Evolutionary conservation across 2,329 filamentous ascomycete genomes (phyloP), one percentile per base, ranked within the genome.

Genomic region (Uncinocarpus reesii): DNA sequence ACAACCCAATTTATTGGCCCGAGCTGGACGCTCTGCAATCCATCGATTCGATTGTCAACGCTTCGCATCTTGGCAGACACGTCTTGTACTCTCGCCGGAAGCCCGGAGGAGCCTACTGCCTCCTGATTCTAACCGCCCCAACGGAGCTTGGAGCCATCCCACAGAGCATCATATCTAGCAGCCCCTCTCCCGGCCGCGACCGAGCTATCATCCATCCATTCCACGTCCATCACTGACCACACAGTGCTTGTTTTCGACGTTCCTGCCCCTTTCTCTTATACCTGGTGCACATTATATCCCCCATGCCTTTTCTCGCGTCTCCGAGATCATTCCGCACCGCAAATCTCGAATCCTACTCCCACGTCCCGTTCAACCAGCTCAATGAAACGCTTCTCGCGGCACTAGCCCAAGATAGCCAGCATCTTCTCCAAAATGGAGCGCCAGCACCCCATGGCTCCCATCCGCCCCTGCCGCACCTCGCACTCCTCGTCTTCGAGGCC

Each of bases 401-500:
- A 15, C 3, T 48, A 32, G 28, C 41, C 5, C 34, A 40, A 37
- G 16, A 40, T 44, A 20, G 24, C 40, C 41, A 23, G n/a, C 5
- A 24, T 4, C 11, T 40, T 16, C 23, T 45, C n/a, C 38, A 49
- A 29, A 23, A 36, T 37, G 40, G 20, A 13, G 23, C 32, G 7
- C 1, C 47, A 37, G 13, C 24, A 23, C 54, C 56, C 20, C 65
- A 68, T 51, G 56, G 67, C 11, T 65, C 64, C 37, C 70, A 77
- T 56, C 73, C 74, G 3, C 62, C 70, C 8, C 65, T 78, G 50
- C 64, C 67, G 15, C 68, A 88, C 58, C 75, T 95, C 24, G 75
- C 81, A 32, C 73, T 93, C 21, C 80, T 95, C 51, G 89, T 96
- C 57, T 95, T 95, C 60, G 89, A 94, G 69, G 92, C 92, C 8